These are phyloP conservation scores for Chaetomidium leptoderma DNA, from an alignment of 495 filamentous ascomycete species.

Conservation along the genomic window DNA sequence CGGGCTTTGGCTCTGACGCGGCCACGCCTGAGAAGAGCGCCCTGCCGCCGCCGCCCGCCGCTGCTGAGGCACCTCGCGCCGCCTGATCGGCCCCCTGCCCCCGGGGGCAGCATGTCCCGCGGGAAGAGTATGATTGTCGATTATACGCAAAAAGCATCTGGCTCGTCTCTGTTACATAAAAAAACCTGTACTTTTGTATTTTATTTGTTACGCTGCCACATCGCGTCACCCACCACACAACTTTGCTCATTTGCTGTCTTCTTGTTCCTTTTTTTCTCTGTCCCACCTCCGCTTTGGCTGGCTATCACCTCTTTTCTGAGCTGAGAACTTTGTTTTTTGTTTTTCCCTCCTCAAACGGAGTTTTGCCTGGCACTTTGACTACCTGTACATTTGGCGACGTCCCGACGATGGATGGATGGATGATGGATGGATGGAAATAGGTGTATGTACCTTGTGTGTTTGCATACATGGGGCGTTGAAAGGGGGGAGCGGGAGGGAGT, in stretches of 20 bases:
- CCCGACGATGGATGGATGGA: background rate
- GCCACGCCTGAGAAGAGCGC: background rate
- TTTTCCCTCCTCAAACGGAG: background rate
- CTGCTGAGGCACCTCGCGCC: background rate
- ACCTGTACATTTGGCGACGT: too few species aligned
- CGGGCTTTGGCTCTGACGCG: background rate
- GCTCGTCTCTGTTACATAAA: background rate
- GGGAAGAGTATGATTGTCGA: background rate
- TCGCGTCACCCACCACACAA: background rate
- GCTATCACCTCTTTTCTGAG: background rate
- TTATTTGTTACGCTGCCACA: conserved; percentile 9
- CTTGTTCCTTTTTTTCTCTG: conserved; percentile 1
- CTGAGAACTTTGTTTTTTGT: background rate
- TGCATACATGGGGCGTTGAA: conserved; percentile 16
- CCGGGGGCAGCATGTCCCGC: background rate
- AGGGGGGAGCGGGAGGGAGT: background rate
- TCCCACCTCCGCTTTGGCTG: background rate
- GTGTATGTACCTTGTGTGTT: background rate
- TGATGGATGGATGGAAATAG: conserved; percentile 1
- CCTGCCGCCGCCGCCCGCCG: background rate
- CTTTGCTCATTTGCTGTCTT: conserved; percentile 4
- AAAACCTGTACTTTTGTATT: conserved; percentile 8
- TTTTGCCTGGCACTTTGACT: too few species aligned
- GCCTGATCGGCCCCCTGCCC: too few species aligned
- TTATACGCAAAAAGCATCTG: background rate